A percentile compares a stretch with the other conserved stretches of the same genome.
phyloP scores from a whole-genome alignment of 331 rosid species.

The Acacia concinna region DNA sequence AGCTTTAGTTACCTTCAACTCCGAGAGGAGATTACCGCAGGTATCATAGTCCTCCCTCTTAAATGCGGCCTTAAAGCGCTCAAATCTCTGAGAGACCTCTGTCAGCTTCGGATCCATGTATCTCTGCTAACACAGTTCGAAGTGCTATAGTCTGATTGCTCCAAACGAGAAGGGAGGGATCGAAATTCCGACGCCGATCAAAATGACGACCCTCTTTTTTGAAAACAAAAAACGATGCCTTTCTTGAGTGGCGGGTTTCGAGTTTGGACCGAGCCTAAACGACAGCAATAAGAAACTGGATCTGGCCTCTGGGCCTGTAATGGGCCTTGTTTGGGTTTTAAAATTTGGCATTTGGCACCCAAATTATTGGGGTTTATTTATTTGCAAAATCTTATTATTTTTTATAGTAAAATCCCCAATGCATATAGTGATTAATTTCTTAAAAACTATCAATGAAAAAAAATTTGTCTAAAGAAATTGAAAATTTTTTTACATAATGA shows the following conservation, averaged over 20 bases:
- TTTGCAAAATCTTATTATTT: no score
- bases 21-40: constrained; percentile 53
- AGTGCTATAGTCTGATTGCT: neutral
- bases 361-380: neutral
- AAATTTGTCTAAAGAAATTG: no score
- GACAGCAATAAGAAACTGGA: neutral
- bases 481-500: no score
- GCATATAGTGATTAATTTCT: no score
- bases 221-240: neutral
- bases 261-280: neutral
- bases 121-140: neutral
- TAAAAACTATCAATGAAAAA: no score
- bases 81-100: constrained; percentile 74
- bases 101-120: constrained; percentile 82
- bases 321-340: neutral
- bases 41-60: constrained; percentile 54
- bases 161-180: neutral
- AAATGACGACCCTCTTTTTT: neutral
- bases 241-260: neutral
- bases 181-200: neutral
- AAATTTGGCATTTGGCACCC: neutral
- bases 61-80: constrained; percentile 74
- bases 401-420: no score
- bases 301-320: neutral
- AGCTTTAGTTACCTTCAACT: constrained; percentile 65